phyloP scores from a whole-genome alignment of 2,329 filamentous ascomycete species.

The Diaporthe vaccinii region DNA sequence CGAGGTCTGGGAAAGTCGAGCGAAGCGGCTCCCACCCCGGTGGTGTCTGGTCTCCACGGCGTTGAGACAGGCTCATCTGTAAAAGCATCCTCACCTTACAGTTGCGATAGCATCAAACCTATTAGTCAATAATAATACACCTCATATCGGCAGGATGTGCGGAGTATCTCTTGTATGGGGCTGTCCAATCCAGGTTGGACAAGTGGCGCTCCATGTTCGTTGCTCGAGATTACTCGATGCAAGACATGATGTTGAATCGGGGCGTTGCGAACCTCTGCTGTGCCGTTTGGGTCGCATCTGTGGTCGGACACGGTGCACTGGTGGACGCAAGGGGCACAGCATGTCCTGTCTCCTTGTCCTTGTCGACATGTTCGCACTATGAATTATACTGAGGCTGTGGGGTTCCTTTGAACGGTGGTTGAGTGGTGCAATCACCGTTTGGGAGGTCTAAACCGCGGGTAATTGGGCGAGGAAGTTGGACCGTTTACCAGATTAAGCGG shows the following conservation, averaged over 20 bases:
- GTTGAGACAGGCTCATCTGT: neutral
- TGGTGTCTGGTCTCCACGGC: neutral
- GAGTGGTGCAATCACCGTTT: no score
- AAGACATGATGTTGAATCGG: no score
- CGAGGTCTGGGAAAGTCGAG: neutral
- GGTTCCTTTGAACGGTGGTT: no score
- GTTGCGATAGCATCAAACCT: neutral
- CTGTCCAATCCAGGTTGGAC: no score
- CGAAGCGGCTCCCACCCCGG: neutral
- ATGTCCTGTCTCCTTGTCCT: no score
- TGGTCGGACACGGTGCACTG: neutral
- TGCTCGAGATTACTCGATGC: neutral
- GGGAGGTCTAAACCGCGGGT: no score
- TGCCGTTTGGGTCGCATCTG: neutral
- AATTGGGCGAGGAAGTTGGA: no score
- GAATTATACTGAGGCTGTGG: no score
- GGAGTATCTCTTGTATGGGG: neutral
- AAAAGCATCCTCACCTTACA: neutral
- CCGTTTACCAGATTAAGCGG: no score
- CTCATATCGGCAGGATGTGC: neutral
- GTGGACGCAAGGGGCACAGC: neutral
- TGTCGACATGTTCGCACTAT: neutral
- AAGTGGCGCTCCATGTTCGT: neutral
- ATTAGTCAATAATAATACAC: constrained; percentile 20
- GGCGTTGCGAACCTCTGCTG: neutral